A percentile compares a stretch with the other conserved stretches of the same genome.
phyloP scores from a whole-genome alignment of 331 rosid genomes.

The Phaseolus coccineus region DNA sequence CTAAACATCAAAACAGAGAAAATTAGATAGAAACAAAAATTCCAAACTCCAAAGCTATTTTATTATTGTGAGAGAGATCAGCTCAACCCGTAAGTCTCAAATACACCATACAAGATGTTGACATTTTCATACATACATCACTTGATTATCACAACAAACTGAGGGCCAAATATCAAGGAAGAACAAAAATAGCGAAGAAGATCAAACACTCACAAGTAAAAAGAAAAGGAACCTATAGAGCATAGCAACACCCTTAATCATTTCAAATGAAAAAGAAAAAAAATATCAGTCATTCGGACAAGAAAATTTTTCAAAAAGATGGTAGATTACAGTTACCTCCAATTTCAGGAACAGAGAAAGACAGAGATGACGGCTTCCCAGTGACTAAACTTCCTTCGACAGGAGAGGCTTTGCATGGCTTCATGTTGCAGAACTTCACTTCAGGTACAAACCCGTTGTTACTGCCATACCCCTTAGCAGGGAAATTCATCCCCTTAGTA shows the following conservation, averaged over 20 bases:
- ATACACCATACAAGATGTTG: background rate
- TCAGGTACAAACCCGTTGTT: slow-evolving; percentile 49
- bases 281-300: background rate
- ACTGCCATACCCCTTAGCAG: slow-evolving; percentile 46
- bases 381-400: slow-evolving; percentile 60
- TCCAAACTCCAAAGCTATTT: slow-evolving; percentile 5
- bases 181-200: background rate
- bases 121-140: background rate
- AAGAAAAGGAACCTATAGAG: background rate
- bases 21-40: background rate
- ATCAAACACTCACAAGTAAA: background rate
- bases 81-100: slow-evolving; percentile 23
- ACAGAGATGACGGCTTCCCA: slow-evolving; percentile 58
- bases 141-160: background rate
- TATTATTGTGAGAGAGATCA: background rate
- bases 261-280: background rate
- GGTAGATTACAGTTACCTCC: slow-evolving; percentile 54
- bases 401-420: slow-evolving; percentile 57
- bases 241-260: background rate
- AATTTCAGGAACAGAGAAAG: slow-evolving; percentile 60
- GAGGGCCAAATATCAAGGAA: slow-evolving; percentile 2
- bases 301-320: slow-evolving; percentile 8
- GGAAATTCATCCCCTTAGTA: slow-evolving; percentile 56
- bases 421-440: slow-evolving; percentile 47
- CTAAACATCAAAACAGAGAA: background rate